A percentile compares a stretch with the other conserved stretches of the same genome.
phyloP scores from a whole-genome alignment of 2,329 filamentous ascomycete genomes.

The Botrytis deweyae region DNA sequence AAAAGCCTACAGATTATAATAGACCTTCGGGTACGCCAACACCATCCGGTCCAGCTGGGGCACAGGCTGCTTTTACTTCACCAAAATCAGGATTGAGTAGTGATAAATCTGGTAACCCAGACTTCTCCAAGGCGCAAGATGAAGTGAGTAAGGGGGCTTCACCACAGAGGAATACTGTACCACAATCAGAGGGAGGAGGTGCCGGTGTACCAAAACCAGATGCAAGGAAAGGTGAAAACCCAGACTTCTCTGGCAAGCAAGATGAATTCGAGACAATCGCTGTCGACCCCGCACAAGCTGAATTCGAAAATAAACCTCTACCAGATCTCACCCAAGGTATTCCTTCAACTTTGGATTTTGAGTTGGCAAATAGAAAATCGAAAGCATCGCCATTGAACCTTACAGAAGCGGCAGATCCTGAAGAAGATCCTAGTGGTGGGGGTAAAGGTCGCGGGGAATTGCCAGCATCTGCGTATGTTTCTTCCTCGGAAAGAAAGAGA shows the following conservation, averaged over 20 bases:
- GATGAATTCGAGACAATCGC: slow-evolving; percentile 40
- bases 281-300: slow-evolving; percentile 44
- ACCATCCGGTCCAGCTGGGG: slow-evolving; percentile 26
- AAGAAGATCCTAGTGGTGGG: slow-evolving; percentile 47
- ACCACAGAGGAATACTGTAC: slow-evolving; percentile 25
- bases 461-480: slow-evolving; percentile 80
- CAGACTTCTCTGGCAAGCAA: slow-evolving; percentile 31
- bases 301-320: slow-evolving; percentile 63
- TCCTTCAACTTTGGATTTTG: slow-evolving; percentile 82
- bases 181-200: slow-evolving; percentile 22
- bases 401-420: slow-evolving; percentile 44
- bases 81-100: slow-evolving; percentile 26
- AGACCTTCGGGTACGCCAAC: slow-evolving; percentile 26
- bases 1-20: slow-evolving; percentile 32
- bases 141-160: slow-evolving; percentile 28
- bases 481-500: slow-evolving; percentile 82
- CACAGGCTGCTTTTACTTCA: slow-evolving; percentile 25
- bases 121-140: slow-evolving; percentile 28
- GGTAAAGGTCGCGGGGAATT: slow-evolving; percentile 63
- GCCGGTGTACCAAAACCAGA: slow-evolving; percentile 27
- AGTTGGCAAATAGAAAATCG: slow-evolving; percentile 53
- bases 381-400: slow-evolving; percentile 46
- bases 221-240: slow-evolving; percentile 25
- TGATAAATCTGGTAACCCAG: slow-evolving; percentile 28
- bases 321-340: slow-evolving; percentile 94